phyloP scores from a whole-genome alignment of 1,284 basidiomycete genomes.

The Macrocystidia cucumis region DNA sequence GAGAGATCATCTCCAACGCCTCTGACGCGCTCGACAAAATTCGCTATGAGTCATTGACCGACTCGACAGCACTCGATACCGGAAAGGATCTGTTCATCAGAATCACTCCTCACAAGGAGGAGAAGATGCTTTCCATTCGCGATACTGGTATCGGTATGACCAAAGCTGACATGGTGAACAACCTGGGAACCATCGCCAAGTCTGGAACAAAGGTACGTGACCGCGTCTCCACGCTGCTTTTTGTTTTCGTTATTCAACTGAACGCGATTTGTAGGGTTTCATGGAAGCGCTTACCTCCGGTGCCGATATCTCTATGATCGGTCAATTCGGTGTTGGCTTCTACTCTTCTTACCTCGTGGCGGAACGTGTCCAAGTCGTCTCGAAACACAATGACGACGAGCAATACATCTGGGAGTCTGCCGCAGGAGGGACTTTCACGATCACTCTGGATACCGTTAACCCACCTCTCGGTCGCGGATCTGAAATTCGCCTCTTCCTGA shows the following conservation, averaged over 20 bases:
- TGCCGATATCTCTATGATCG: conserved; percentile 93
- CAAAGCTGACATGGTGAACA: conserved; percentile 98
- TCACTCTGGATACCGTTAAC: conserved; percentile 90
- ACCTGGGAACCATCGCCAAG: conserved; percentile 99
- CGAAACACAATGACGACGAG: conserved; percentile 99
- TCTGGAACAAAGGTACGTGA: conserved; percentile 78
- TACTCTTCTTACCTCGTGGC: conserved; percentile 99
- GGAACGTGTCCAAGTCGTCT: conserved; percentile 96
- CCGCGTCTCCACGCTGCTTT: conserved; percentile 5
- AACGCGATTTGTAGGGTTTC: conserved; percentile 68
- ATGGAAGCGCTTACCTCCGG: conserved; percentile 95
- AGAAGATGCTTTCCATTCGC: conserved; percentile 87
- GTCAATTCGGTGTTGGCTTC: conserved; percentile 99
- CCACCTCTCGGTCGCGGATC: conserved; percentile 91
- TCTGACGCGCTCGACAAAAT: conserved; percentile 98
- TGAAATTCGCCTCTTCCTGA: conserved; percentile 92
- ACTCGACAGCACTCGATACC: conserved; percentile 80
- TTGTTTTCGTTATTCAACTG: conserved; percentile 6
- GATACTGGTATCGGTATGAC: conserved; percentile 99
- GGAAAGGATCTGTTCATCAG: conserved; percentile 91
- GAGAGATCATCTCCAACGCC: conserved; percentile 88
- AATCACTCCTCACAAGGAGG: conserved; percentile 93
- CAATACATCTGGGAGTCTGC: conserved; percentile 99
- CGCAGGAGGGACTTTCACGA: conserved; percentile 98
- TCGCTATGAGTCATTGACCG: conserved; percentile 89